Percentiles rank a stretch among this genome's conserved stretches.
phyloP scores from a whole-genome alignment of 768 basidiomycete species.

The Mycena latifolia region DNA sequence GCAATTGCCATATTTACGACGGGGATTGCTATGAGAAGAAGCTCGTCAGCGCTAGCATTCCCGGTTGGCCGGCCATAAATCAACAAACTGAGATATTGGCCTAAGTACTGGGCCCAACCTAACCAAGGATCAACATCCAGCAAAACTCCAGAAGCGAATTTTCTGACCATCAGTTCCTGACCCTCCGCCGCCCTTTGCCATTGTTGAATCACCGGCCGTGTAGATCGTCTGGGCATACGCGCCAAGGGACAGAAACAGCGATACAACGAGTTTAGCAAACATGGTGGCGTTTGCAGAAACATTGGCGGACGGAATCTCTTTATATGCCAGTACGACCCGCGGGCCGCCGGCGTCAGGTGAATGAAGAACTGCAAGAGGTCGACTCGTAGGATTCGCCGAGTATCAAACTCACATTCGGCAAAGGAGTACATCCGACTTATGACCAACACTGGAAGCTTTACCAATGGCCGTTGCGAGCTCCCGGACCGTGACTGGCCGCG shows the following conservation, averaged over 20 bases:
- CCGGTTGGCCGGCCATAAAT: too few relatives aligned
- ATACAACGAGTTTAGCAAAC: slow-evolving; percentile 29
- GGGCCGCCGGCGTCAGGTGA: slow-evolving; percentile 26
- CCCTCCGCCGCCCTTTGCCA: slow-evolving; percentile 56
- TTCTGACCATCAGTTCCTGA: slow-evolving; percentile 49
- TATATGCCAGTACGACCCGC: slow-evolving; percentile 12
- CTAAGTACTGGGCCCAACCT: slow-evolving; percentile 62
- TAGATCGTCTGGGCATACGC: slow-evolving; percentile 53
- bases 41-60: too few relatives aligned
- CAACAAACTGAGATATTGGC: slow-evolving; percentile 56
- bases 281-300: slow-evolving; percentile 6
- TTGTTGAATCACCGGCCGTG: slow-evolving; percentile 59
- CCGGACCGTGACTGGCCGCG: not conserved
- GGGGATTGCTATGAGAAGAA: slow-evolving; percentile 52
- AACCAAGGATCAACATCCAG: not conserved
- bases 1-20: slow-evolving; percentile 61
- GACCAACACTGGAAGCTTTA: slow-evolving; percentile 6
- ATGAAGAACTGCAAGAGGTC: not conserved
- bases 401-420: not conserved
- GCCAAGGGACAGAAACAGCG: slow-evolving; percentile 28
- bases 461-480: not conserved
- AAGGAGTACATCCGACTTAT: slow-evolving; percentile 5
- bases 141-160: not conserved
- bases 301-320: not conserved
- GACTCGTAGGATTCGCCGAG: slow-evolving; percentile 14